phyloP scores from a whole-genome alignment of 257 asterid species.

The Solanum pinnatisectum region DNA sequence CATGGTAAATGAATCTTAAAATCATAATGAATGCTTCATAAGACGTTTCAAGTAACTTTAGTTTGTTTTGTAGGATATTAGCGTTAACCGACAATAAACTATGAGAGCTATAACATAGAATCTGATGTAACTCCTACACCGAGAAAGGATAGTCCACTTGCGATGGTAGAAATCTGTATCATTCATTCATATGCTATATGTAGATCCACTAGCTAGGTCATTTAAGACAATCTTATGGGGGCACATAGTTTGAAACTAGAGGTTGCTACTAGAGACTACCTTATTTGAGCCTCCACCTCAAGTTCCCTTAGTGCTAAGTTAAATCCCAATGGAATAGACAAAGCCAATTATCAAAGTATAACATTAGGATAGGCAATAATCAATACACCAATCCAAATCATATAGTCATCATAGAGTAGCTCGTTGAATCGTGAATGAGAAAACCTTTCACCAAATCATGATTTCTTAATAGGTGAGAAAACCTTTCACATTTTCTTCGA shows the following conservation, averaged over 20 bases:
- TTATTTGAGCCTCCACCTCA: background rate
- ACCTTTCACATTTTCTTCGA: background rate
- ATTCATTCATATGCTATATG: background rate
- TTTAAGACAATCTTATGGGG: background rate
- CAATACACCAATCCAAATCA: background rate
- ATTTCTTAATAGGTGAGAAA: background rate
- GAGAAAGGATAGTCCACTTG: background rate
- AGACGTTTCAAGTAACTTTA: too few species aligned
- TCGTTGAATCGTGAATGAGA: background rate
- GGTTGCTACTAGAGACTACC: background rate
- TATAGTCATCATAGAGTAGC: background rate
- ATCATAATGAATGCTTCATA: too few species aligned
- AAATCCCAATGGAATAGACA: background rate
- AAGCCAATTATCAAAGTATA: too few species aligned
- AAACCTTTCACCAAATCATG: background rate
- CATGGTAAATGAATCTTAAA: too few species aligned
- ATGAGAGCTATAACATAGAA: too few species aligned
- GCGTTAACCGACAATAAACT: too few species aligned
- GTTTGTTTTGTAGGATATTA: too few species aligned
- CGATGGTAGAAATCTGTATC: background rate
- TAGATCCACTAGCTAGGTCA: background rate
- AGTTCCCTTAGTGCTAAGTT: background rate
- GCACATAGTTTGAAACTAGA: background rate
- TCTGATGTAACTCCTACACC: background rate
- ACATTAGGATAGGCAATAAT: background rate